Evolutionary conservation across 2,329 filamentous ascomycete genomes (phyloP).

Genomic region (Onygenales sp.): DNA sequence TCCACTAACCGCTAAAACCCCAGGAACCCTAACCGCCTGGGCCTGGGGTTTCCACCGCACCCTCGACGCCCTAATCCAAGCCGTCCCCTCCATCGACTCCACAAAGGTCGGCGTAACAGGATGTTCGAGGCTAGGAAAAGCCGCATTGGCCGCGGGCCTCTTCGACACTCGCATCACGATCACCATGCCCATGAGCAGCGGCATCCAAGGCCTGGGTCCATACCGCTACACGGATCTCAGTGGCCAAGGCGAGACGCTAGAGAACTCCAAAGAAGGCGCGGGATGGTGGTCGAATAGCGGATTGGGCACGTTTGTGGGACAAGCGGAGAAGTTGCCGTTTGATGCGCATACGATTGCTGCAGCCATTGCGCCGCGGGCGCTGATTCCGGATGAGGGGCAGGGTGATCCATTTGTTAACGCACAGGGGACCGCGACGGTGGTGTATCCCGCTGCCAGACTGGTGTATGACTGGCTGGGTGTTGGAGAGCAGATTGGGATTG

Average conservation of each 20-base stretch:
- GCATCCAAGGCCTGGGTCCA: constrained; percentile 26
- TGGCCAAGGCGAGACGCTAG: constrained; percentile 34
- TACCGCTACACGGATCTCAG: constrained; percentile 33
- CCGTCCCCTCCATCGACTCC: constrained; percentile 28
- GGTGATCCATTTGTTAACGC: constrained; percentile 41
- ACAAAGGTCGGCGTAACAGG: constrained; percentile 26
- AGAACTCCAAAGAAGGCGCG: constrained; percentile 29
- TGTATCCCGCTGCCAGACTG: constrained; percentile 23
- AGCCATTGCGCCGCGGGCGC: constrained; percentile 24
- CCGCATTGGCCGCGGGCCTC: constrained; percentile 24
- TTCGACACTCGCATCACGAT: constrained; percentile 27
- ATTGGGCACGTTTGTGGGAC: constrained; percentile 25
- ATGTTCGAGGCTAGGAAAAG: constrained; percentile 27
- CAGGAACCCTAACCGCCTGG: constrained; percentile 27
- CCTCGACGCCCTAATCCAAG: constrained; percentile 24
- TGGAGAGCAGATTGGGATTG: constrained; percentile 34
- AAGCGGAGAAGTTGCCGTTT: constrained; percentile 22
- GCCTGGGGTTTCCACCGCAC: constrained; percentile 31
- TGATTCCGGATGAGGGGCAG: constrained; percentile 23
- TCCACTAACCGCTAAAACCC: neutral
- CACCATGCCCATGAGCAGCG: constrained; percentile 27
- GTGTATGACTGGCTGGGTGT: constrained; percentile 26
- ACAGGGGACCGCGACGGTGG: constrained; percentile 35
- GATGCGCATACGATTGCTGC: constrained; percentile 29
- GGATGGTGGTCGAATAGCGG: constrained; percentile 25